Evolutionary conservation across 1,139 yeast species (phyloP).

Genomic region (Barnettozyma hawaiiensis): DNA sequence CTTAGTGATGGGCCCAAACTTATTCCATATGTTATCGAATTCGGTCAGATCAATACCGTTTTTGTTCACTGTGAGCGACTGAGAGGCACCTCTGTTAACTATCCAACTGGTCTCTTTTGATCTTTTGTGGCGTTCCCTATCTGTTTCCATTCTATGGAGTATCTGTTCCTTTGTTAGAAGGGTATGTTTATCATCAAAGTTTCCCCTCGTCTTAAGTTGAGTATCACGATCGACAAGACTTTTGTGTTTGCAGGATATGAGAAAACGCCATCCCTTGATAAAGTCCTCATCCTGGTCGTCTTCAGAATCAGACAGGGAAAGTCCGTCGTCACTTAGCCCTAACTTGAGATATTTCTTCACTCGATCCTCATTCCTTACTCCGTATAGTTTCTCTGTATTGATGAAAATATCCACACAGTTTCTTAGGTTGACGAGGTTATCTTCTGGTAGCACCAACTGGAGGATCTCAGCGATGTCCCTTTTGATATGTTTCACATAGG

Average conservation of each 20-base stretch:
- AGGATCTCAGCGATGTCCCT: slow-evolving; percentile 18
- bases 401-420: slow-evolving; percentile 17
- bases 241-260: slow-evolving; percentile 43
- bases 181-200: slow-evolving; percentile 25
- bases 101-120: slow-evolving; percentile 75
- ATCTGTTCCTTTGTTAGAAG: slow-evolving; percentile 48
- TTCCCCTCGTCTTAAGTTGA: slow-evolving; percentile 8
- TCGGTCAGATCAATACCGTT: slow-evolving; percentile 42
- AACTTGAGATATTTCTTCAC: slow-evolving; percentile 8
- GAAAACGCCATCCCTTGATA: slow-evolving; percentile 42
- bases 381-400: slow-evolving; percentile 17
- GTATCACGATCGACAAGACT: slow-evolving; percentile 43
- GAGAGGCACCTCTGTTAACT: slow-evolving; percentile 39
- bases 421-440: slow-evolving; percentile 20
- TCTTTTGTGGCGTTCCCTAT: slow-evolving; percentile 76
- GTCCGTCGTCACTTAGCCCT: slow-evolving; percentile 2
- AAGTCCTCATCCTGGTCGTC: slow-evolving; percentile 10
- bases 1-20: slow-evolving; percentile 39
- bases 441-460: slow-evolving; percentile 18
- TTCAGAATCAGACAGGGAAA: background rate
- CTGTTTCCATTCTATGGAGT: slow-evolving; percentile 77
- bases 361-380: slow-evolving; percentile 9
- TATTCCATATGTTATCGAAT: slow-evolving; percentile 55
- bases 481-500: slow-evolving; percentile 33
- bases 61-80: slow-evolving; percentile 2